Base-by-base conservation (phyloP, 2,329 filamentous ascomycete species). In the Xylariomycetidae sp. region DNA sequence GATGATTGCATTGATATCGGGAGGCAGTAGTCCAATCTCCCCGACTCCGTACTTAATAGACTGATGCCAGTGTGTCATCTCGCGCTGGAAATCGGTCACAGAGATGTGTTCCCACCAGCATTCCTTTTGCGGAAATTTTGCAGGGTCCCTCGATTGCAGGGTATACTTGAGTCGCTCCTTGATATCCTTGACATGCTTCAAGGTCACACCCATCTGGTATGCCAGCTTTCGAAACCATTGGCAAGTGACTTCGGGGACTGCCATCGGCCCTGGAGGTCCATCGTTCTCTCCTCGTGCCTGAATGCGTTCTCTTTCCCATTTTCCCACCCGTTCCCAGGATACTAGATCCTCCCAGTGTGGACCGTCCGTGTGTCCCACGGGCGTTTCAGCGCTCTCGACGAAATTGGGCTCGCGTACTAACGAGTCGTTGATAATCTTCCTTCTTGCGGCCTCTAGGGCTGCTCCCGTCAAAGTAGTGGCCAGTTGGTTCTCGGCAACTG, bases 181-280 rank as follows among this genome's bases (percentile, higher is more conserved):
- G 22, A 54, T 45, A n/a, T 38, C 25, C 4, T 45, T 23, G 13
- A 40, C 45, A 25, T 56, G 47, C 12, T 42, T 37, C 30, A 58
- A 39, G 11, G 61, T 64, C 27, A 46, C 42, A 16, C 65, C 65
- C 37, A 67, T 53, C 25, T 65, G 62, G 39, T 55, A 66, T 15
- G 56, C 61, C 14, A 66, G 45, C 16, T 58, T 51, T 32, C 53
- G 52, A 36, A 59, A 49, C 38, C 57, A 57, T 17, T 53, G 49
- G 6, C 25, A 37, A 6, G 48, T 55, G 31, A 25, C 52, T 34
- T 48, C 52, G 9, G 45, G 46, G 20, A 23, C 8, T n/a, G 20
- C 20, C 8, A 23, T 8, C 8, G 8, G 8, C 20, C 20, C 20
- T n/a, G n/a, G n/a, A n/a, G n/a, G n/a, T n/a, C n/a, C n/a, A n/a